These are phyloP conservation scores for Apiospora aurea DNA, from an alignment of 2,329 filamentous ascomycete species.

Conservation along the genomic window DNA sequence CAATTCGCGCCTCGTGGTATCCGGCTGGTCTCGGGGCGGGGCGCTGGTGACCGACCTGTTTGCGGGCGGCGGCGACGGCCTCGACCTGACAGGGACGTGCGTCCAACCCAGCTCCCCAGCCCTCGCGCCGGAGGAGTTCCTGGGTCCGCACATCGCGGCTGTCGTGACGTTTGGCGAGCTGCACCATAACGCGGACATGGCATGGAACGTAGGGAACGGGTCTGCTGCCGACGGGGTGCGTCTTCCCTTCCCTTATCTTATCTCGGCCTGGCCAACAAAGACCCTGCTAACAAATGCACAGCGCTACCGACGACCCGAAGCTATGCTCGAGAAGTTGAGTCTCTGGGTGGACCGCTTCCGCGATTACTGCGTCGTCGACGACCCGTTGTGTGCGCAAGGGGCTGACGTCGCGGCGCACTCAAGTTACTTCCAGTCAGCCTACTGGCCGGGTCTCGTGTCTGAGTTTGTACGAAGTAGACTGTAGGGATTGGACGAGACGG, in stretches of 20 bases:
- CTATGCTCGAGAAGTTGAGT: slow-evolving; percentile 6
- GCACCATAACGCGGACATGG: slow-evolving; percentile 16
- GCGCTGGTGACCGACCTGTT: slow-evolving; percentile 13
- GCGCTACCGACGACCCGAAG: not conserved
- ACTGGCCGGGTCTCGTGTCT: slow-evolving; percentile 7
- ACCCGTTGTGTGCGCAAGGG: slow-evolving; percentile 14
- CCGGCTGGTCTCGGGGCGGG: slow-evolving; percentile 20
- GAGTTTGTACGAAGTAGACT: slow-evolving; percentile 17
- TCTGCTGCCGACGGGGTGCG: slow-evolving; percentile 14
- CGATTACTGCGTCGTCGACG: slow-evolving; percentile 20
- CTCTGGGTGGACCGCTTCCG: slow-evolving; percentile 14
- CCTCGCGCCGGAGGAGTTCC: slow-evolving; percentile 7
- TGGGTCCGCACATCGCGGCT: not conserved
- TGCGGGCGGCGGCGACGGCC: slow-evolving; percentile 15
- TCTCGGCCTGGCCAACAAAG: not conserved
- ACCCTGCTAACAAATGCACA: not conserved
- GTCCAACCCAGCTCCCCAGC: not conserved
- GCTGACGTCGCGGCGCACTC: not conserved
- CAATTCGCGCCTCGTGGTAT: not conserved
- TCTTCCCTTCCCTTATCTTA: not conserved
- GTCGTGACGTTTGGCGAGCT: slow-evolving; percentile 24
- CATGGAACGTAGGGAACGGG: slow-evolving; percentile 20
- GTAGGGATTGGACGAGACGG: not conserved
- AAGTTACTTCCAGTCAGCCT: not conserved
- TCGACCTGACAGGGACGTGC: slow-evolving; percentile 9